Percentiles rank a stretch among this genome's conserved stretches.
Evolutionary conservation across 164 flowering plant species (phyloP).

Genomic region (Piper betle): DNA sequence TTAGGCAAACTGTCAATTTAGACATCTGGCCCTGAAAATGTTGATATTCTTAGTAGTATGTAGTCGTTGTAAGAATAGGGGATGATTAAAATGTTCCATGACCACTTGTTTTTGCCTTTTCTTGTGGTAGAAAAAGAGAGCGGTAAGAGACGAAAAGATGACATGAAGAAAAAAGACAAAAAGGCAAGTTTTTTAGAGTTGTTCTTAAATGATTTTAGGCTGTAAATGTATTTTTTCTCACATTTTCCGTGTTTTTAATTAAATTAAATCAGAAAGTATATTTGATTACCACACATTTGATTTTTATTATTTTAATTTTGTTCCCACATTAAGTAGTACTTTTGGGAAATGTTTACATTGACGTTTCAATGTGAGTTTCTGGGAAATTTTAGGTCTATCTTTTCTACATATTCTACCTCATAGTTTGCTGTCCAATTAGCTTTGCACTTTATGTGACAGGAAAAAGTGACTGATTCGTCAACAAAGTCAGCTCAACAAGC

Average conservation of each 20-base stretch:
- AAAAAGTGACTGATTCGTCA: slow-evolving; percentile 45
- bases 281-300: no score
- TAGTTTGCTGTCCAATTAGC: background rate
- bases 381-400: background rate
- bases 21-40: background rate
- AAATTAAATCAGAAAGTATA: no score
- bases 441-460: slow-evolving; percentile 26
- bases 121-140: background rate
- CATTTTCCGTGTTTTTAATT: no score
- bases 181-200: background rate
- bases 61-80: no score
- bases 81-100: background rate
- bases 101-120: background rate
- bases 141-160: background rate
- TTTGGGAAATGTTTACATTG: background rate
- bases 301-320: no score
- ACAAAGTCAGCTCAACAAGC: slow-evolving; percentile 35
- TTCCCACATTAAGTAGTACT: no score
- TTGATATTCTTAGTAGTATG: background rate
- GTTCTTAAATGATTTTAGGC: background rate
- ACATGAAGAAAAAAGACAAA: background rate
- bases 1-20: background rate
- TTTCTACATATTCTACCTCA: background rate
- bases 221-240: no score
- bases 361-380: background rate